phyloP scores from a whole-genome alignment of 768 basidiomycete genomes.

The Inosperma sp. region DNA sequence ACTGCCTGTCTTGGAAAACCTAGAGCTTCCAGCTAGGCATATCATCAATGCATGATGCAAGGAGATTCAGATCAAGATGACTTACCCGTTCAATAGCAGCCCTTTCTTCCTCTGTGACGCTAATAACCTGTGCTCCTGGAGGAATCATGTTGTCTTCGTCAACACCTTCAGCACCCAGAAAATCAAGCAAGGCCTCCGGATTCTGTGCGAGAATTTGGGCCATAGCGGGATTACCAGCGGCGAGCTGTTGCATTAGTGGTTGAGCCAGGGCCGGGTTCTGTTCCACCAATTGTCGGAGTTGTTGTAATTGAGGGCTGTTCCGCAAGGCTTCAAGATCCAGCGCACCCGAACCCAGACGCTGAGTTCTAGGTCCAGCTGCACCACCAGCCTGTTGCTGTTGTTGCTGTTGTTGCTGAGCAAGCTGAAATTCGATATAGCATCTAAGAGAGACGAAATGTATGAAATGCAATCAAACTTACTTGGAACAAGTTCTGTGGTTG shows the following conservation, averaged over 20 bases:
- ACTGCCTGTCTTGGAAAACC: conserved; percentile 81
- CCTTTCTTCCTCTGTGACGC: conserved; percentile 81
- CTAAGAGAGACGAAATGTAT: neutral
- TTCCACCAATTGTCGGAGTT: conserved; percentile 65
- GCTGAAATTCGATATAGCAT: conserved; percentile 16
- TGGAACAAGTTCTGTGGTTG: conserved; percentile 15
- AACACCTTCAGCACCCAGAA: conserved; percentile 46
- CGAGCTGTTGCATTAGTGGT: conserved; percentile 79
- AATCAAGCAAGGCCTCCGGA: conserved; percentile 61
- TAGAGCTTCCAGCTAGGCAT: conserved; percentile 69
- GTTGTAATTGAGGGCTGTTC: conserved; percentile 60
- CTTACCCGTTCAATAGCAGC: conserved; percentile 87
- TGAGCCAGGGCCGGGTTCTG: conserved; percentile 79
- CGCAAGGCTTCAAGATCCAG: conserved; percentile 52
- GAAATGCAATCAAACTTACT: neutral
- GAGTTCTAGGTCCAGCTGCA: conserved; percentile 27
- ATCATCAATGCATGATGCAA: neutral
- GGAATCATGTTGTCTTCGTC: conserved; percentile 38
- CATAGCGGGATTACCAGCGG: conserved; percentile 66
- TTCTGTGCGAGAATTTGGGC: conserved; percentile 64
- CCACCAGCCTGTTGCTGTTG: conserved; percentile 26
- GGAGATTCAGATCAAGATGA: conserved; percentile 10
- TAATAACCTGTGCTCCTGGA: conserved; percentile 59
- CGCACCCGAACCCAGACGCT: conserved; percentile 13
- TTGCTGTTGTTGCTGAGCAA: conserved; percentile 35